A percentile compares a stretch with the other conserved stretches of the same genome.
These are phyloP conservation scores for Tanacetum coccineum DNA, from an alignment of 129 eudicot genomes.

Conservation along the genomic window DNA sequence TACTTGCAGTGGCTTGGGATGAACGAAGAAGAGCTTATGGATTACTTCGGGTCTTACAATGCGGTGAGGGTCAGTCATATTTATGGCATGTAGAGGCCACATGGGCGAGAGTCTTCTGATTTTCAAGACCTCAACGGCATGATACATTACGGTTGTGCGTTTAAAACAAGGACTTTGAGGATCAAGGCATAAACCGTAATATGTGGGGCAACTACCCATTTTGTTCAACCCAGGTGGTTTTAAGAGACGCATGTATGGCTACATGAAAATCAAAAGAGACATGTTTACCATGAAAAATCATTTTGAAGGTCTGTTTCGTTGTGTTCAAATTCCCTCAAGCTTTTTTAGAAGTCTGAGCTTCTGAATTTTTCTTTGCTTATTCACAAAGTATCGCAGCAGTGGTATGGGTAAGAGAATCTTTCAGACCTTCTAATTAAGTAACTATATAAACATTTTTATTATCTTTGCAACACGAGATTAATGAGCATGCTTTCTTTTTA, in stretches of 20 bases:
- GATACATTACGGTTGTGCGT: slow-evolving; percentile 74
- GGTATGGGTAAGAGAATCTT: too few species aligned
- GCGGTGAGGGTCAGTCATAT: slow-evolving; percentile 63
- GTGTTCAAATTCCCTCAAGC: not conserved
- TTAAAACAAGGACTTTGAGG: slow-evolving; percentile 57
- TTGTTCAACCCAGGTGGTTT: slow-evolving; percentile 57
- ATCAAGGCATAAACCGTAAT: slow-evolving; percentile 39
- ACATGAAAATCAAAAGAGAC: slow-evolving; percentile 60
- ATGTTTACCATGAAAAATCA: slow-evolving; percentile 61
- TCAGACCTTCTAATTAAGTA: too few species aligned
- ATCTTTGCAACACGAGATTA: too few species aligned
- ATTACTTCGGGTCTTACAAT: slow-evolving; percentile 45
- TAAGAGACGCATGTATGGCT: slow-evolving; percentile 67
- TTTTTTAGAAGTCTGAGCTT: not conserved
- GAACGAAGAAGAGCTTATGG: slow-evolving; percentile 77
- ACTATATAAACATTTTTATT: too few species aligned
- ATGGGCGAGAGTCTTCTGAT: slow-evolving; percentile 74
- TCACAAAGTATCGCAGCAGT: too few species aligned
- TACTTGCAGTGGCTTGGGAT: slow-evolving; percentile 79
- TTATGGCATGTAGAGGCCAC: slow-evolving; percentile 81
- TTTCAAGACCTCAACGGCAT: slow-evolving; percentile 65
- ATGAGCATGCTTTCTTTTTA: too few species aligned
- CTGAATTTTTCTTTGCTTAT: not conserved
- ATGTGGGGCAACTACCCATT: slow-evolving; percentile 61
- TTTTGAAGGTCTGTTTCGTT: slow-evolving; percentile 40